Conservation (phyloP, 2,329 filamentous ascomycete species). For the Pseudogymnoascus sp. region DNA sequence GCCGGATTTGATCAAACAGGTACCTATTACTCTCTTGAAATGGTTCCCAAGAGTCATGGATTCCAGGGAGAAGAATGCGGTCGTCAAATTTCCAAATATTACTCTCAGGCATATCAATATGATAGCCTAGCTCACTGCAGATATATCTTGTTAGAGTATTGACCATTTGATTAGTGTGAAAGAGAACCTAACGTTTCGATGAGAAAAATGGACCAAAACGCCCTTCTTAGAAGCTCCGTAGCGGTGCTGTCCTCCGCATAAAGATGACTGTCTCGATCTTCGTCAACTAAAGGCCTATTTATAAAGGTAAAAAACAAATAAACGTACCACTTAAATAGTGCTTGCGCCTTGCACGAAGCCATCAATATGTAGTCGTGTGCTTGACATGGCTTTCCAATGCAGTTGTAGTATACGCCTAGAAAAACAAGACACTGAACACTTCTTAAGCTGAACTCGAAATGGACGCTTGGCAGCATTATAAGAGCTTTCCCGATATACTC, state of each 20-base stretch:
- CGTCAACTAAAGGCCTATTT: neutral
- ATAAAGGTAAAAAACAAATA: conserved; percentile 3
- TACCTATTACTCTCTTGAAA: conserved; percentile 10
- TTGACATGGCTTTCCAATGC: neutral
- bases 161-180: neutral
- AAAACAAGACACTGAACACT: neutral
- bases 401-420: neutral
- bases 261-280: conserved; percentile 9
- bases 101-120: conserved; percentile 25
- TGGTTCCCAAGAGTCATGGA: conserved; percentile 21
- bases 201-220: conserved; percentile 22
- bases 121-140: conserved; percentile 21
- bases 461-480: neutral
- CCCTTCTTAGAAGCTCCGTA: conserved; percentile 17
- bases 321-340: conserved; percentile 19
- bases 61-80: conserved; percentile 21
- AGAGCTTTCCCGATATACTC: conserved; percentile 12
- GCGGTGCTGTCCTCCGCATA: conserved; percentile 8
- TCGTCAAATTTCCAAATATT: conserved; percentile 25
- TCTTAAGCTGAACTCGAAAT: neutral
- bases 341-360: conserved; percentile 20
- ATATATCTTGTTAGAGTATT: neutral
- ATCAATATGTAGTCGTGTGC: neutral
- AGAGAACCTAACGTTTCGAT: conserved; percentile 18
- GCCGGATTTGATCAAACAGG: neutral